Evolutionary conservation across 1,284 basidiomycete species (phyloP).

Genomic region (Moesziomyces antarcticus): DNA sequence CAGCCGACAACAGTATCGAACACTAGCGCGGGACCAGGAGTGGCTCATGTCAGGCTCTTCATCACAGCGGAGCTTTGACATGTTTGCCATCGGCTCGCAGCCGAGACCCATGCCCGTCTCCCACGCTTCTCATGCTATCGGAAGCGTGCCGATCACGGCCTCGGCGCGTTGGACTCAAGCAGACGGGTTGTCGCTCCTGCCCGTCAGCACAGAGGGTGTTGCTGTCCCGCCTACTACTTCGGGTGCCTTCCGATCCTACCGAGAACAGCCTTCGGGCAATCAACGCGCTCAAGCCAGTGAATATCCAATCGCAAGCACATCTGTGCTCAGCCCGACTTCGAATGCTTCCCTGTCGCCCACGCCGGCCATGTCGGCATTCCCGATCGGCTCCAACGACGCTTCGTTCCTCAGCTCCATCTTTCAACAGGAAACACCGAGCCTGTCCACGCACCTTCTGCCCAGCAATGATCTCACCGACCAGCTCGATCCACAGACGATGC

Average conservation of each 20-base stretch:
- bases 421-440: constrained; percentile 25
- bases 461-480: constrained; percentile 20
- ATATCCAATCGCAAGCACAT: not conserved
- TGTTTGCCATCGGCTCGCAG: constrained; percentile 2
- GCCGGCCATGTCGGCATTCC: constrained; percentile 1
- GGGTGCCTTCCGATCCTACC: constrained; percentile 4
- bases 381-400: not conserved
- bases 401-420: constrained; percentile 2
- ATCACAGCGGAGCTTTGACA: constrained; percentile 1
- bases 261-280: constrained; percentile 10
- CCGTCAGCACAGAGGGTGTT: not conserved
- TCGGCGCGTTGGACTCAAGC: no score
- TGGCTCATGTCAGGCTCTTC: constrained; percentile 13
- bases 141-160: not conserved
- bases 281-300: not conserved
- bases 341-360: constrained; percentile 5
- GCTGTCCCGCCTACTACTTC: not conserved
- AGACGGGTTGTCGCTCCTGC: no score
- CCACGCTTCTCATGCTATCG: not conserved
- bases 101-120: no score
- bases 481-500: not conserved
- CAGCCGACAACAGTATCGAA: not conserved
- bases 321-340: constrained; percentile 5
- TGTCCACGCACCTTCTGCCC: constrained; percentile 20
- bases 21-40: constrained; percentile 1